Conservation (phyloP, 2,329 filamentous ascomycete species). For the Neonectria magnoliae region DNA sequence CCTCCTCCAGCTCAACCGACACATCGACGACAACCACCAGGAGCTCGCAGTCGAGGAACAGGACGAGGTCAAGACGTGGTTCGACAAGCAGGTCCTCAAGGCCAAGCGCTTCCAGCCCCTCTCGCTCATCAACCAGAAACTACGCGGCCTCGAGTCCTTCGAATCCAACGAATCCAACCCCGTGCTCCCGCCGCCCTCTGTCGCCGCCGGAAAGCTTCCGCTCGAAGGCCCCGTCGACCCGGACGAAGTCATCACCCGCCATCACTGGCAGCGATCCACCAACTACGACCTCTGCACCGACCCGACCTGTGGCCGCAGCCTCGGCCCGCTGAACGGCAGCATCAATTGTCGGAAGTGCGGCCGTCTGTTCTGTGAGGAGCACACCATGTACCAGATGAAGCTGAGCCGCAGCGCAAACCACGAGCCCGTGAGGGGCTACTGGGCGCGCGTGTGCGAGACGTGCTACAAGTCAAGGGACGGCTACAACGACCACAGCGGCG, state of each 20-base stretch:
- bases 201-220: constrained; percentile 52
- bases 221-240: constrained; percentile 70
- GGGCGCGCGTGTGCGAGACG: constrained; percentile 98
- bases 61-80: constrained; percentile 97
- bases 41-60: constrained; percentile 89
- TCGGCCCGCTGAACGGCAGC: constrained; percentile 82
- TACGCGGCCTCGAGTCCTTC: constrained; percentile 92
- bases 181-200: constrained; percentile 44
- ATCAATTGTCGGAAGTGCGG: constrained; percentile 96
- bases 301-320: constrained; percentile 80
- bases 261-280: constrained; percentile 86
- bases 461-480: constrained; percentile 97
- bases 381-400: constrained; percentile 99
- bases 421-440: constrained; percentile 88
- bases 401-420: constrained; percentile 88
- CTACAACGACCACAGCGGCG: constrained; percentile 88
- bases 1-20: constrained; percentile 86
- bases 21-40: constrained; percentile 88
- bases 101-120: constrained; percentile 93
- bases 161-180: constrained; percentile 82
- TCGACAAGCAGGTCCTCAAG: constrained; percentile 92
- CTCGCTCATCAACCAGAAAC: constrained; percentile 90
- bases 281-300: constrained; percentile 86
- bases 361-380: constrained; percentile 92
- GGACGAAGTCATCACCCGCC: constrained; percentile 86